A percentile compares a stretch with the other conserved stretches of the same genome.
These are phyloP conservation scores for Letharia columbiana DNA, from an alignment of 495 filamentous ascomycete genomes.

Conservation along the genomic window DNA sequence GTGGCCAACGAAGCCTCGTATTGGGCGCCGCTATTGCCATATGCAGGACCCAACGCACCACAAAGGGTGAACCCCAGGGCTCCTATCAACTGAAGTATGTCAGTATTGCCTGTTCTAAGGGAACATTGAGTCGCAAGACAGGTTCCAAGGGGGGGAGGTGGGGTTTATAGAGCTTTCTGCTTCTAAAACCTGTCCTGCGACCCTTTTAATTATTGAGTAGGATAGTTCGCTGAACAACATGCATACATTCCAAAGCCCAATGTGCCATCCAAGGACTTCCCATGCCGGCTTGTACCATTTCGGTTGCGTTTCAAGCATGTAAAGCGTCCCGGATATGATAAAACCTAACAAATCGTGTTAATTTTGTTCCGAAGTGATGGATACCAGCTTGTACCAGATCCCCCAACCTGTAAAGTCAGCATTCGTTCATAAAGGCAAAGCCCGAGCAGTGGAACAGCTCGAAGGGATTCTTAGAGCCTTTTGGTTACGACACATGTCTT, in stretches of 20 bases:
- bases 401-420: constrained; percentile 1
- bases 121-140: not conserved
- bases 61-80: constrained; percentile 32
- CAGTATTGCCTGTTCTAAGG: not conserved
- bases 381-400: not conserved
- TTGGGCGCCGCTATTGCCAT: constrained; percentile 38
- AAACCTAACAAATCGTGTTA: constrained; percentile 2
- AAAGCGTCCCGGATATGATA: constrained; percentile 35
- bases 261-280: constrained; percentile 52
- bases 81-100: not conserved
- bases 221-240: not conserved
- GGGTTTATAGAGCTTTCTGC: not conserved
- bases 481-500: constrained; percentile 19
- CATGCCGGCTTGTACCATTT: constrained; percentile 57
- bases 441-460: constrained; percentile 29
- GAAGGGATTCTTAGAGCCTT: not conserved
- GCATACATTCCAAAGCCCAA: constrained; percentile 47
- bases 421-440: not conserved
- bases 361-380: not conserved
- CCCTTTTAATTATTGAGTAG: not conserved
- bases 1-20: constrained; percentile 52
- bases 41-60: constrained; percentile 52
- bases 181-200: not conserved
- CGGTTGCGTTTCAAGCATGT: constrained; percentile 62
- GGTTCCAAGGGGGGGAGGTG: not conserved